Percentiles rank a stretch among this genome's conserved stretches.
Evolutionary conservation across 345 rosid species (phyloP).

Genomic region (Mangifera indica): DNA sequence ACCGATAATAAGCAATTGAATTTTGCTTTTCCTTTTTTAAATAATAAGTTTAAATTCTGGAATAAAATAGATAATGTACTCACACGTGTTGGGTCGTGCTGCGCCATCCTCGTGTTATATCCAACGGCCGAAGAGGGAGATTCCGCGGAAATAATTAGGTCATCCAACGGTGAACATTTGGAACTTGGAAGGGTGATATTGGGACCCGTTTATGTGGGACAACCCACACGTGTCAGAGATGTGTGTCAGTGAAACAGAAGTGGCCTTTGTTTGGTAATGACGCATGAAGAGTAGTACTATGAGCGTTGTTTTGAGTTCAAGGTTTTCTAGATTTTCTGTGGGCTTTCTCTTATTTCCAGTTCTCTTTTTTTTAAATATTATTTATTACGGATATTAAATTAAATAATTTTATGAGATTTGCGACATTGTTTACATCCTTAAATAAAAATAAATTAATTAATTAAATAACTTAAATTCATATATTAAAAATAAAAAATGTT

Average conservation of each 20-base stretch:
- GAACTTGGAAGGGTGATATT: background rate
- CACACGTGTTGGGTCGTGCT: background rate
- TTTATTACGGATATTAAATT: too few relatives aligned
- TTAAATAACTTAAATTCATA: too few relatives aligned
- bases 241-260: constrained; percentile 4
- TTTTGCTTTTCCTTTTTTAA: background rate
- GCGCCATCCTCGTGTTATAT: constrained; percentile 13
- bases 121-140: constrained; percentile 13
- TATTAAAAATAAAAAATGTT: too few relatives aligned
- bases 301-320: background rate
- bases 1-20: background rate
- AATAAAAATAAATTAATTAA: too few relatives aligned
- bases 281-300: background rate
- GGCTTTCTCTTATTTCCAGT: too few relatives aligned
- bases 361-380: too few relatives aligned
- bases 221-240: constrained; percentile 24
- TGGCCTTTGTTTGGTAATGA: background rate
- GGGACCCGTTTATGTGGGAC: background rate
- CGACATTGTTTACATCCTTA: too few relatives aligned
- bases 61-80: too few relatives aligned
- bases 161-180: constrained; percentile 19
- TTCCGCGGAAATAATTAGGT: background rate
- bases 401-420: too few relatives aligned
- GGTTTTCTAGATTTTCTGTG: background rate
- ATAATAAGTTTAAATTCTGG: background rate